These are phyloP conservation scores for Ocimum tenuiflorum DNA, from an alignment of 257 asterid species.

Conservation along the genomic window DNA sequence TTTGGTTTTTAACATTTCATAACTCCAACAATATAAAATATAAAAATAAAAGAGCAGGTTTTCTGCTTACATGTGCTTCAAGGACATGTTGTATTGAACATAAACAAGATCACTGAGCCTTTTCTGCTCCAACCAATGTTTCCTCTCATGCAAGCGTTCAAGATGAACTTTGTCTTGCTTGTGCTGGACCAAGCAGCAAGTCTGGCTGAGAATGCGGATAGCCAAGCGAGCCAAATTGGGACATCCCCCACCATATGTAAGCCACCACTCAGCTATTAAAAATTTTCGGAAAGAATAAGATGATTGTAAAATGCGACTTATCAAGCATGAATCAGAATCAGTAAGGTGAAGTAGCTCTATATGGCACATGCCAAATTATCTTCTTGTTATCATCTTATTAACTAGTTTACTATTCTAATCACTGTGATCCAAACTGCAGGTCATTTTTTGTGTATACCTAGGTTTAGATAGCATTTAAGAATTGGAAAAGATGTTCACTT, in stretches of 20 bases:
- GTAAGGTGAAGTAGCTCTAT: neutral
- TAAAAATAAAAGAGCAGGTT: neutral
- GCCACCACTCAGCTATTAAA: constrained; percentile 91
- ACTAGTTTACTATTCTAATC: neutral
- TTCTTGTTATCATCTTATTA: neutral
- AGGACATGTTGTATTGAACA: constrained; percentile 68
- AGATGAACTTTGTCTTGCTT: constrained; percentile 43
- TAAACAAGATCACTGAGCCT: constrained; percentile 70
- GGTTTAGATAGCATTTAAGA: neutral
- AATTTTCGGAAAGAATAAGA: constrained; percentile 24
- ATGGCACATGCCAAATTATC: neutral
- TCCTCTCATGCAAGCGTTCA: constrained; percentile 59
- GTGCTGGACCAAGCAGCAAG: constrained; percentile 62
- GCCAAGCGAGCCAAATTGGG: constrained; percentile 88
- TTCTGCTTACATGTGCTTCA: constrained; percentile 63
- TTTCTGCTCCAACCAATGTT: constrained; percentile 69
- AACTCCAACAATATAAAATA: neutral
- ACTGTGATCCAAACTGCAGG: neutral
- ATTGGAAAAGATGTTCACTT: neutral
- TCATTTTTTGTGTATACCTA: neutral
- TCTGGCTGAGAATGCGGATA: constrained; percentile 79
- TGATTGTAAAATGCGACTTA: constrained; percentile 13
- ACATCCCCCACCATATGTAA: constrained; percentile 84
- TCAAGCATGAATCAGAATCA: constrained; percentile 1
- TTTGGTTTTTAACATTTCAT: neutral